Conservation (phyloP, 164 flowering plant genomes). For the Umbilicus rupestris region DNA sequence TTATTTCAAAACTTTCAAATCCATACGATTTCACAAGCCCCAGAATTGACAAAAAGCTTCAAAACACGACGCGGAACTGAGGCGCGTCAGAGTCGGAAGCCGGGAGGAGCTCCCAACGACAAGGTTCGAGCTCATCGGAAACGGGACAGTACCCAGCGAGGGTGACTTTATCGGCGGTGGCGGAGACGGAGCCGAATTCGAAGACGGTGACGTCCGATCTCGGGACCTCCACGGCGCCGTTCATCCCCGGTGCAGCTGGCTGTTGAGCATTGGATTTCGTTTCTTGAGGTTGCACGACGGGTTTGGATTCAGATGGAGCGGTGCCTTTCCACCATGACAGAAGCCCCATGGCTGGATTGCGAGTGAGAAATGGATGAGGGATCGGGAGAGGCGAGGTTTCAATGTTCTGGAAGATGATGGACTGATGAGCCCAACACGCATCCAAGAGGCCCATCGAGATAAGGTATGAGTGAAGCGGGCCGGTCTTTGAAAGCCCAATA, state of each 20-base stretch:
- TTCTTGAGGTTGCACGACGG: too few species aligned
- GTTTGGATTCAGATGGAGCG: constrained; percentile 11
- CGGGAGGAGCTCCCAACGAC: constrained; percentile 83
- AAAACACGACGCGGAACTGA: constrained; percentile 83
- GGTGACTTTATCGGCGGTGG: constrained; percentile 71
- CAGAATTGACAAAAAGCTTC: constrained; percentile 11
- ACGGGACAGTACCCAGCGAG: constrained; percentile 92
- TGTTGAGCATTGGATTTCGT: too few species aligned
- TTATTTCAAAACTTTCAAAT: too few species aligned
- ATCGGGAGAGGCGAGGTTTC: too few species aligned
- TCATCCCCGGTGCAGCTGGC: constrained; percentile 60
- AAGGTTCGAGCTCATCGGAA: constrained; percentile 92
- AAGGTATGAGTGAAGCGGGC: too few species aligned
- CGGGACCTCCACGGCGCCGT: constrained; percentile 77
- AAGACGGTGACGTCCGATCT: constrained; percentile 52
- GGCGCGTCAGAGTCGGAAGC: constrained; percentile 57
- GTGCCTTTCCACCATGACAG: constrained; percentile 52
- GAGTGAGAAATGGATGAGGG: too few species aligned
- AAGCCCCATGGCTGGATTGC: too few species aligned
- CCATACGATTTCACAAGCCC: too few species aligned
- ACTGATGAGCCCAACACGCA: too few species aligned
- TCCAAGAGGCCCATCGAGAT: too few species aligned
- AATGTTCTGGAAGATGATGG: too few species aligned
- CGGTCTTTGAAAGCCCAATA: too few species aligned
- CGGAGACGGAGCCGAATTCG: constrained; percentile 86